A percentile compares a stretch with the other conserved stretches of the same genome.
Conservation (phyloP, 352 stramenopile genomes). For the Pythium volutum region DNA sequence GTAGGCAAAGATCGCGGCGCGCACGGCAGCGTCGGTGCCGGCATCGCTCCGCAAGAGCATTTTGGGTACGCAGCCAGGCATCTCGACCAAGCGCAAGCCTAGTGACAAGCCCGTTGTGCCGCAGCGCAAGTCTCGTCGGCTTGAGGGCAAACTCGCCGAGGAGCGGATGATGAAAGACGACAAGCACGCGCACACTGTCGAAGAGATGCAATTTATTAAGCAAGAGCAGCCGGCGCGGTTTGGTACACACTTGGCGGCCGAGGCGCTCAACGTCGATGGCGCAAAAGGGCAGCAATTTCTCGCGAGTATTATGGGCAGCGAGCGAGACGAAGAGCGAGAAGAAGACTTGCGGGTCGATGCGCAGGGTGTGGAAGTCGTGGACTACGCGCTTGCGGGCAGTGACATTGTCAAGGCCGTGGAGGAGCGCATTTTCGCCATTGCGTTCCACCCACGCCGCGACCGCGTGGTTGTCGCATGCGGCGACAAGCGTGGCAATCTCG, state of each 20-base stretch:
- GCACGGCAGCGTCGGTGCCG: conserved; percentile 32
- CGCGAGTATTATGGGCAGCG: conserved; percentile 31
- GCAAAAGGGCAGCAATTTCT: conserved; percentile 41
- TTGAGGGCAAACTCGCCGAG: conserved; percentile 60
- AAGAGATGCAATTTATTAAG: background rate
- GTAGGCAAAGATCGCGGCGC: conserved; percentile 60
- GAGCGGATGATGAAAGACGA: conserved; percentile 28
- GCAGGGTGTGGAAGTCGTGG: conserved; percentile 35
- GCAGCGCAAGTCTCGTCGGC: conserved; percentile 56
- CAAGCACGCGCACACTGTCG: conserved; percentile 1
- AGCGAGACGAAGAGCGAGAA: conserved; percentile 22
- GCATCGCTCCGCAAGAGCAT: background rate
- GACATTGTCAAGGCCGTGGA: conserved; percentile 75
- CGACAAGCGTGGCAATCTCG: conserved; percentile 74
- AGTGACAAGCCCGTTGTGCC: conserved; percentile 25
- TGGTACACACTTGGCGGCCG: conserved; percentile 25
- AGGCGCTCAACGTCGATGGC: conserved; percentile 35
- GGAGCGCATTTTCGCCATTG: conserved; percentile 75
- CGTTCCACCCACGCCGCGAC: conserved; percentile 65
- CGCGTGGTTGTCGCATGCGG: conserved; percentile 60
- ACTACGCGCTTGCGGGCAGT: conserved; percentile 40
- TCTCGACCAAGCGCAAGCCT: conserved; percentile 30
- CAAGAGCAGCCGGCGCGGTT: conserved; percentile 18
- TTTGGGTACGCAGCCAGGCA: conserved; percentile 2
- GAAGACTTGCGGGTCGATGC: conserved; percentile 45